phyloP scores from a whole-genome alignment of 805 yeast species.

The Yamadazyma tumulicola region DNA sequence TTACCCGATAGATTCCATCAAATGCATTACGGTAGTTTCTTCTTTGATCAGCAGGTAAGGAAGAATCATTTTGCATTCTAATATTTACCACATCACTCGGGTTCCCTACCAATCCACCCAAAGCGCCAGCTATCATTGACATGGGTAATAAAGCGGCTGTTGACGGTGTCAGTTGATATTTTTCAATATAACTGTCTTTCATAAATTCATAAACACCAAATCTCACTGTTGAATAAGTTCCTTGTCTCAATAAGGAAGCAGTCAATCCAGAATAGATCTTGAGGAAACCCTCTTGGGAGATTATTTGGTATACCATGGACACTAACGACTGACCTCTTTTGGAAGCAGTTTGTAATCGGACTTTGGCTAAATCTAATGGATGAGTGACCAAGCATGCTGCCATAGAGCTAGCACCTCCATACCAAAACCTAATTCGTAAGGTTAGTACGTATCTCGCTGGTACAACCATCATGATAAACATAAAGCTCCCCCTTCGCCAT shows the following conservation, averaged over 20 bases:
- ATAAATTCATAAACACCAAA: constrained; percentile 82
- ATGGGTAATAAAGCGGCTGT: constrained; percentile 63
- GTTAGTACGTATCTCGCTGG: constrained; percentile 9
- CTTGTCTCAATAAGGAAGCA: constrained; percentile 81
- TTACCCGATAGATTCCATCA: constrained; percentile 66
- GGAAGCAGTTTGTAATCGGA: constrained; percentile 76
- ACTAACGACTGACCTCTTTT: constrained; percentile 61
- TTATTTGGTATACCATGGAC: constrained; percentile 57
- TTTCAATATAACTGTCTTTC: constrained; percentile 49
- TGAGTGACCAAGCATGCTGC: constrained; percentile 68
- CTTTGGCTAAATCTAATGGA: constrained; percentile 85
- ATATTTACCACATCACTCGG: constrained; percentile 86
- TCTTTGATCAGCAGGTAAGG: constrained; percentile 60
- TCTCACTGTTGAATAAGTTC: constrained; percentile 81
- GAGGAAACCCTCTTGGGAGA: constrained; percentile 59
- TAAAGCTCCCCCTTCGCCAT: too few relatives aligned
- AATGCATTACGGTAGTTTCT: constrained; percentile 75
- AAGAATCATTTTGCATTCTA: constrained; percentile 85
- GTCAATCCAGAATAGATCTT: constrained; percentile 79
- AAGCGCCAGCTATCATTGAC: constrained; percentile 82
- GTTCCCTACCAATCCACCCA: constrained; percentile 84
- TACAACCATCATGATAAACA: too few relatives aligned
- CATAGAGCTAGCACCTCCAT: constrained; percentile 68
- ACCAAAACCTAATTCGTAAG: constrained; percentile 51
- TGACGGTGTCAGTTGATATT: constrained; percentile 46